A percentile compares a stretch with the other conserved stretches of the same genome.
Evolutionary conservation across 2,329 filamentous ascomycete genomes (phyloP).

Genomic region (Cordyceps cateniannulata): DNA sequence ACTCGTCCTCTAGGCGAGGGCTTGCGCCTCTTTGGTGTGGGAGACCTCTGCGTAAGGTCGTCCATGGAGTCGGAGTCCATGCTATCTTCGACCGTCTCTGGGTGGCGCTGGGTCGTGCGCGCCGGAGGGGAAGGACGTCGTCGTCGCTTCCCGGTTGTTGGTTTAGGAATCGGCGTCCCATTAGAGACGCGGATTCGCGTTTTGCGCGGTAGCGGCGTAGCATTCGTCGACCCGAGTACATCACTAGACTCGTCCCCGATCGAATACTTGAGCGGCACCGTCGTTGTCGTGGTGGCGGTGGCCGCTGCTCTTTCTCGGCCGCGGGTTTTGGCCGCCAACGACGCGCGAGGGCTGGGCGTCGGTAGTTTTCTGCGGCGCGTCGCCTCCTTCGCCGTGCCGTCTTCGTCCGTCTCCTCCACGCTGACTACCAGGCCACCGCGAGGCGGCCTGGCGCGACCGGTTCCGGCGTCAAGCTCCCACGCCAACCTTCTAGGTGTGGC

Average conservation of each 20-base stretch:
- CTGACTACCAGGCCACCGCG: constrained; percentile 48
- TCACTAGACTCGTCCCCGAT: constrained; percentile 28
- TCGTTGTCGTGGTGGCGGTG: constrained; percentile 44
- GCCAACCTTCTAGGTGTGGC: constrained; percentile 49
- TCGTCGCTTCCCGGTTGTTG: constrained; percentile 36
- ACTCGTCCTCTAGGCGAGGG: constrained; percentile 13
- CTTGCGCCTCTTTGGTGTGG: constrained; percentile 13
- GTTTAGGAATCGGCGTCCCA: constrained; percentile 42
- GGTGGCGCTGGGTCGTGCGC: constrained; percentile 27
- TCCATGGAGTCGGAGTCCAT: constrained; percentile 9
- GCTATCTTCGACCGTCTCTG: constrained; percentile 24
- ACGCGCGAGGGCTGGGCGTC: constrained; percentile 32
- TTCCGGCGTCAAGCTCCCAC: constrained; percentile 47
- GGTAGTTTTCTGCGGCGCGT: constrained; percentile 38
- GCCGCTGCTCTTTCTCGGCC: constrained; percentile 32
- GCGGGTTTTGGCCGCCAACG: background rate
- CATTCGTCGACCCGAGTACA: constrained; percentile 27
- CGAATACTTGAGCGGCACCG: constrained; percentile 43
- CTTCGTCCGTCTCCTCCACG: constrained; percentile 46
- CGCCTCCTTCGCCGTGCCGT: constrained; percentile 25
- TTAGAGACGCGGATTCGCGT: constrained; percentile 44
- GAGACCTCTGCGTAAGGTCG: background rate
- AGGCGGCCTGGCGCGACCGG: constrained; percentile 32
- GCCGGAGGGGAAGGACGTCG: constrained; percentile 36
- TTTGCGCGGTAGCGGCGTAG: constrained; percentile 34